These are phyloP conservation scores for Esteya vermicola DNA, from an alignment of 2,329 filamentous ascomycete genomes.

Conservation along the genomic window DNA sequence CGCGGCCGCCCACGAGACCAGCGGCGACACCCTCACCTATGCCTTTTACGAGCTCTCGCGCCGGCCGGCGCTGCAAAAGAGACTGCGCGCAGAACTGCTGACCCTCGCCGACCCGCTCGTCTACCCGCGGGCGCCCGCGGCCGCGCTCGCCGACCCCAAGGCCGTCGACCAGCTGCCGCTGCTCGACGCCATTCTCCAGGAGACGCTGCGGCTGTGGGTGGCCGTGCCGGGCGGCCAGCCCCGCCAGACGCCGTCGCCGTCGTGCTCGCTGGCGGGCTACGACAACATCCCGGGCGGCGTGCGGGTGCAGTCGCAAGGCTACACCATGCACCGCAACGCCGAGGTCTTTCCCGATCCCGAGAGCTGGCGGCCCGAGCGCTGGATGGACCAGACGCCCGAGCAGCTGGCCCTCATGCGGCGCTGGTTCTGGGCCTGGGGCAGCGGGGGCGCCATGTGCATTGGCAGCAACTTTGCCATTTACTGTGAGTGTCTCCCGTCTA, in stretches of 20 bases:
- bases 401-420: constrained; percentile 2
- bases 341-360: constrained; percentile 1
- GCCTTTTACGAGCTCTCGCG: constrained; percentile 3
- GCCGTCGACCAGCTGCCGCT: constrained; percentile 2
- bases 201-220: neutral
- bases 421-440: constrained; percentile 4
- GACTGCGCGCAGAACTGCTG: constrained; percentile 1
- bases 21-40: constrained; percentile 4
- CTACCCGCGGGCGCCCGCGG: neutral
- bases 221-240: neutral
- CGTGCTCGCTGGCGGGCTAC: neutral
- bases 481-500: neutral
- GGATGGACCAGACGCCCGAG: constrained; percentile 2
- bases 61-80: neutral
- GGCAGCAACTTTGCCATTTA: constrained; percentile 2
- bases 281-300: constrained; percentile 1
- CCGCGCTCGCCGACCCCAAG: neutral
- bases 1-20: constrained; percentile 4
- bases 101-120: neutral
- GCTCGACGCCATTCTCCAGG: constrained; percentile 3
- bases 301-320: neutral
- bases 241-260: neutral
- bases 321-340: neutral
- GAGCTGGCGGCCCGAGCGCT: neutral
- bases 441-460: constrained; percentile 2